Evolutionary conservation across 805 yeast genomes (phyloP).

Genomic region (Hanseniaspora osmophila): DNA sequence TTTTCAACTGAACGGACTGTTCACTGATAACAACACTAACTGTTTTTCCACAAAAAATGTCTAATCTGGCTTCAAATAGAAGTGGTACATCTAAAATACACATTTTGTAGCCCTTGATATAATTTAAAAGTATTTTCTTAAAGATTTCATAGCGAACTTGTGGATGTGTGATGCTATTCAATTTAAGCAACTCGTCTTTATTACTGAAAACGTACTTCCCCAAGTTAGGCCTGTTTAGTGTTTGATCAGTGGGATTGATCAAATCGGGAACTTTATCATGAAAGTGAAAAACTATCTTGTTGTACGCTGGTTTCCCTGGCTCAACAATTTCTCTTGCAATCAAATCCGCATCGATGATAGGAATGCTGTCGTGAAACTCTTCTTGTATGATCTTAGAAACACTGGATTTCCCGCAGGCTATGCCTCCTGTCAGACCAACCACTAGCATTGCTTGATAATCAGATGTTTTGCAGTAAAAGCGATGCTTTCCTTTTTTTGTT

Average conservation of each 20-base stretch:
- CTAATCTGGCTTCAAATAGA: slow-evolving; percentile 66
- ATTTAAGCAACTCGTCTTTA: slow-evolving; percentile 36
- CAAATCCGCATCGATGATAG: slow-evolving; percentile 77
- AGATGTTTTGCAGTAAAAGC: too few relatives aligned
- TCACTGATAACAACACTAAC: slow-evolving; percentile 53
- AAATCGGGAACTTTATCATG: slow-evolving; percentile 33
- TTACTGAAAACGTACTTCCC: slow-evolving; percentile 71
- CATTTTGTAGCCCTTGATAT: slow-evolving; percentile 41
- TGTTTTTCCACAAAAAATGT: slow-evolving; percentile 54
- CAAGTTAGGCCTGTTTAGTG: slow-evolving; percentile 49
- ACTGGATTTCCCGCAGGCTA: slow-evolving; percentile 92
- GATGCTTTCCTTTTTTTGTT: too few relatives aligned
- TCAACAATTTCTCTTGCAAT: slow-evolving; percentile 77
- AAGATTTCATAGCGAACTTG: slow-evolving; percentile 56
- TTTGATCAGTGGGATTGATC: slow-evolving; percentile 19
- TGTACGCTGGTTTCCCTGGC: slow-evolving; percentile 66
- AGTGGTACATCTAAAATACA: slow-evolving; percentile 84
- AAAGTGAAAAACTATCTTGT: slow-evolving; percentile 49
- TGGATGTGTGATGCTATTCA: slow-evolving; percentile 79
- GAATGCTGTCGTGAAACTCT: slow-evolving; percentile 27
- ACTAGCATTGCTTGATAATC: slow-evolving; percentile 48
- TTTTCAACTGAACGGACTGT: slow-evolving; percentile 37
- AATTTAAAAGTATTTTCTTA: slow-evolving; percentile 39
- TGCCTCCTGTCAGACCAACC: slow-evolving; percentile 94
- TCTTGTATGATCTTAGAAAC: slow-evolving; percentile 49